phyloP scores from a whole-genome alignment of 805 yeast genomes.

The Ogataea methanolica region DNA sequence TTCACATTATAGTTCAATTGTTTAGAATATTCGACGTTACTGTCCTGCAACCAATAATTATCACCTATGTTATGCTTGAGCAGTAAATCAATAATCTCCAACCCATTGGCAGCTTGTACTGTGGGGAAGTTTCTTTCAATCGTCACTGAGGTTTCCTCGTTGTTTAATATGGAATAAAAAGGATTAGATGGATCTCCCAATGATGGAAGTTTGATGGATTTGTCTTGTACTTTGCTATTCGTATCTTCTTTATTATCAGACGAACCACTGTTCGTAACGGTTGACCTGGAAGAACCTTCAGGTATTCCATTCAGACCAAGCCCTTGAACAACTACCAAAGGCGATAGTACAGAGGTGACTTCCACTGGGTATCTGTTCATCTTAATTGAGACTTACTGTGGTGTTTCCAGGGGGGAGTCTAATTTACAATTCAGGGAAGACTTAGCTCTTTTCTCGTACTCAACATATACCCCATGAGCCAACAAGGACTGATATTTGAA shows the following conservation, averaged over 20 bases:
- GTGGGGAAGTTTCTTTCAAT: constrained; percentile 16
- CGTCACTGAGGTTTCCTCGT: constrained; percentile 7
- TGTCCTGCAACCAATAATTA: constrained; percentile 15
- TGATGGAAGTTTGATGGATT: constrained; percentile 1
- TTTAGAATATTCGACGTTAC: constrained; percentile 10
- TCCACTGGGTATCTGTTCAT: constrained; percentile 39
- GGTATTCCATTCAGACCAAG: constrained; percentile 27
- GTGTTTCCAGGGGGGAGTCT: not conserved
- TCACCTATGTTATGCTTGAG: constrained; percentile 24
- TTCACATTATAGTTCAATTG: constrained; percentile 27
- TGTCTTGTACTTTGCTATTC: constrained; percentile 3
- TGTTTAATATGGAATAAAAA: not conserved
- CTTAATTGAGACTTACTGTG: not conserved
- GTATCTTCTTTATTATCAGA: not conserved
- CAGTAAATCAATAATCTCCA: constrained; percentile 29
- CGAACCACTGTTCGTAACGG: not conserved
- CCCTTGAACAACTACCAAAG: constrained; percentile 40
- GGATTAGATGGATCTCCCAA: constrained; percentile 7
- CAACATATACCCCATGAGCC: too few species aligned
- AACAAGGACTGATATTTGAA: too few species aligned
- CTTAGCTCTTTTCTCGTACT: too few species aligned
- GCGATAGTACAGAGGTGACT: constrained; percentile 31
- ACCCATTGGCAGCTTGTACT: constrained; percentile 24
- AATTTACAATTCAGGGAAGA: too few species aligned
- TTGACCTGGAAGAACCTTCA: constrained; percentile 6